These are phyloP conservation scores for Ganoderma lucidum DNA, from an alignment of 1,284 basidiomycete species.

Conservation along the genomic window DNA sequence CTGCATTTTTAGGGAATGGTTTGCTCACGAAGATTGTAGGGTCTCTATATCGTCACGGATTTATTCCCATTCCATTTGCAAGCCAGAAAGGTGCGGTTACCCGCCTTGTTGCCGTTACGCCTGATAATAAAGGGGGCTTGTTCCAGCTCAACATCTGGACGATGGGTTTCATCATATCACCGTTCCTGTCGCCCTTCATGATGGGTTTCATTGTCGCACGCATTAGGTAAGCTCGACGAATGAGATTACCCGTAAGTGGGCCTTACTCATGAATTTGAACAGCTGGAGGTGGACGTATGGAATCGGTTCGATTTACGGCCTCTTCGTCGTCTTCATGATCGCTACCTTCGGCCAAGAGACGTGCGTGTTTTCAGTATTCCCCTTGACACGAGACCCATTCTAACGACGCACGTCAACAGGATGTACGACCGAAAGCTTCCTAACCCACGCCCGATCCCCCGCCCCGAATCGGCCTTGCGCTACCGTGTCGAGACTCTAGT, in stretches of 20 bases:
- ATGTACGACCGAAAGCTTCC: slow-evolving; percentile 74
- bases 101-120: background rate
- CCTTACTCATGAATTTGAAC: background rate
- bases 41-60: slow-evolving; percentile 71
- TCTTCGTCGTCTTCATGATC: slow-evolving; percentile 64
- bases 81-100: slow-evolving; percentile 62
- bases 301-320: slow-evolving; percentile 66
- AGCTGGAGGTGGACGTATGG: slow-evolving; percentile 81
- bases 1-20: background rate
- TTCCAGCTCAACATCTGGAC: slow-evolving; percentile 73
- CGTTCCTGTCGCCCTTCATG: slow-evolving; percentile 73
- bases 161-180: slow-evolving; percentile 71
- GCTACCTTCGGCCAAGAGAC: slow-evolving; percentile 70
- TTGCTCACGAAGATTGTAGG: slow-evolving; percentile 45
- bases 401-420: slow-evolving; percentile 42
- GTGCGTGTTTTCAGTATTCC: slow-evolving; percentile 42
- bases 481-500: slow-evolving; percentile 69
- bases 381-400: background rate
- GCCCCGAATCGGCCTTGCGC: slow-evolving; percentile 53
- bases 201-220: slow-evolving; percentile 77
- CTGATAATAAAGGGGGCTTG: background rate
- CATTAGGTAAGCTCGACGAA: slow-evolving; percentile 46
- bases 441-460: slow-evolving; percentile 49
- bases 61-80: slow-evolving; percentile 81
- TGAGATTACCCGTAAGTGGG: background rate